Percentiles rank a stretch among this genome's conserved stretches.
These are phyloP conservation scores for Phalaenopsis hybrid DNA, from an alignment of 116 monocot species.

Conservation along the genomic window DNA sequence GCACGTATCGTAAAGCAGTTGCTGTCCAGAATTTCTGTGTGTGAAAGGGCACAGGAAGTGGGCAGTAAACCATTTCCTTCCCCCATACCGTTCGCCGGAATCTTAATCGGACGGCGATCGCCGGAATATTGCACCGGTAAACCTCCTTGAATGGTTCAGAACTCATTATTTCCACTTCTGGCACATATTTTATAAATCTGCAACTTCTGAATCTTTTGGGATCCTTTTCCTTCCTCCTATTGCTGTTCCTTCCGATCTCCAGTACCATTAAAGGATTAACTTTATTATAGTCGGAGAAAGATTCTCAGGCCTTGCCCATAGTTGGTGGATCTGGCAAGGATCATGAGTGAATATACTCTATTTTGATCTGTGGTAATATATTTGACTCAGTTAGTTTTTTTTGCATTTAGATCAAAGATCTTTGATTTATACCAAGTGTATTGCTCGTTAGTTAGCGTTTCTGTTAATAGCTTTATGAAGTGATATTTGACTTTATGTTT, in stretches of 20 bases:
- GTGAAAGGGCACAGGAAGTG: neutral
- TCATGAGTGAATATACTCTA: neutral
- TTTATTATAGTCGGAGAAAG: neutral
- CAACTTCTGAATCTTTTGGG: neutral
- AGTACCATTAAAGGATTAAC: neutral
- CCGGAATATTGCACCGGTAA: neutral
- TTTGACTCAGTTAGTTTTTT: neutral
- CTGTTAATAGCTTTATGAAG: neutral
- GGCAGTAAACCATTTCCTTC: neutral
- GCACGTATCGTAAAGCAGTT: too few species aligned
- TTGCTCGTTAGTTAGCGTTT: neutral
- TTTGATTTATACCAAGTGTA: neutral
- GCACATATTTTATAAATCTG: neutral
- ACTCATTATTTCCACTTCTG: neutral
- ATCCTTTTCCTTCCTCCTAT: neutral
- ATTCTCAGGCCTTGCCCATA: neutral
- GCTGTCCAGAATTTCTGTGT: too few species aligned
- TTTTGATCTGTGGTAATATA: constrained; percentile 4
- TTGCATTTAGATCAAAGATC: neutral
- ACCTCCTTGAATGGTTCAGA: neutral
- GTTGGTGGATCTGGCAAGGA: neutral
- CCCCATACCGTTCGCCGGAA: neutral
- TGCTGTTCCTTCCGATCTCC: neutral
- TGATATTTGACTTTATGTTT: neutral
- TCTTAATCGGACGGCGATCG: neutral